Conservation (phyloP, 2,329 filamentous ascomycete species). For the Aspergillus caelatus region DNA sequence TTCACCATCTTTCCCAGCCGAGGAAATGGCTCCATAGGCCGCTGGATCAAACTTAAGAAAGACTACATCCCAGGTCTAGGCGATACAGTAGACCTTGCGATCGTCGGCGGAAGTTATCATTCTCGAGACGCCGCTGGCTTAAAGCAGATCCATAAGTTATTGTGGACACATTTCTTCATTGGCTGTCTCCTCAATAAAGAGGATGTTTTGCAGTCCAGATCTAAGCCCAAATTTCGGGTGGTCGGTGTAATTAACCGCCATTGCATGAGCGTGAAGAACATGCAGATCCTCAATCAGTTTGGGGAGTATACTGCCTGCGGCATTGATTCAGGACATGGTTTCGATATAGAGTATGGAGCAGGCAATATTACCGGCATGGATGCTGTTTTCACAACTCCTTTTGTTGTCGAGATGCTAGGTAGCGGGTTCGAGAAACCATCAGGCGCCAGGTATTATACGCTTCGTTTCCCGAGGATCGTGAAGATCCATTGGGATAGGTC, state of each 20-base stretch:
- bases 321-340: slow-evolving; percentile 35
- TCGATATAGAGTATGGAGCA: slow-evolving; percentile 53
- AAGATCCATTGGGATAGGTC: slow-evolving; percentile 79
- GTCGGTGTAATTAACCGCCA: slow-evolving; percentile 62
- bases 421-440: slow-evolving; percentile 75
- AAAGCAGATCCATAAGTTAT: slow-evolving; percentile 53
- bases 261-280: slow-evolving; percentile 53
- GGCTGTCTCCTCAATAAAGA: slow-evolving; percentile 74
- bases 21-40: slow-evolving; percentile 35
- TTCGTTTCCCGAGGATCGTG: slow-evolving; percentile 74
- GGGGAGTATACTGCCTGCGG: slow-evolving; percentile 50
- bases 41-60: slow-evolving; percentile 83
- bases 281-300: slow-evolving; percentile 55
- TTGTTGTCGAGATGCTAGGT: slow-evolving; percentile 79
- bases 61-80: slow-evolving; percentile 79
- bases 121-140: slow-evolving; percentile 62
- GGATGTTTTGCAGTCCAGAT: slow-evolving; percentile 54
- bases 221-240: slow-evolving; percentile 64
- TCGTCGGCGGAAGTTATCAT: slow-evolving; percentile 75
- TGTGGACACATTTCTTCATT: slow-evolving; percentile 80
- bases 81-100: slow-evolving; percentile 80
- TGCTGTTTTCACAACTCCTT: slow-evolving; percentile 66
- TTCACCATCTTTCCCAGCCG: slow-evolving; percentile 57
- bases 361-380: slow-evolving; percentile 39
- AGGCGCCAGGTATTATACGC: slow-evolving; percentile 70